Conservation (phyloP, 108 stramenopile genomes). For the Cyclostephanos invisitatus region DNA sequence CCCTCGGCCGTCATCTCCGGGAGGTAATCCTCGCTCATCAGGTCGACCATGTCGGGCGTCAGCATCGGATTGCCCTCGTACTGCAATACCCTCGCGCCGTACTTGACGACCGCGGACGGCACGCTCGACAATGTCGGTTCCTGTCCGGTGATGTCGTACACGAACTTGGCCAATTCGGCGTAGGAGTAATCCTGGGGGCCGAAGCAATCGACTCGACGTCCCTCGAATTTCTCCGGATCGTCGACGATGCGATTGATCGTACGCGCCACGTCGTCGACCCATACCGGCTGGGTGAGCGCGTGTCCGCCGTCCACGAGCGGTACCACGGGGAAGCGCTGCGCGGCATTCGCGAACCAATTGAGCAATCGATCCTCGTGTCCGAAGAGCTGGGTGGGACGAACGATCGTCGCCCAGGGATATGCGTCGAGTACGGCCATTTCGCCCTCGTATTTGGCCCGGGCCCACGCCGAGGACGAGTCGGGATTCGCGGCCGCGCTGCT, state of each 20-base stretch:
- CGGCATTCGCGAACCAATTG: conserved; percentile 84
- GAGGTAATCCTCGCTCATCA: conserved; percentile 81
- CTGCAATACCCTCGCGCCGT: conserved; percentile 62
- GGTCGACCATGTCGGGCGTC: conserved; percentile 75
- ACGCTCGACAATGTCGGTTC: conserved; percentile 63
- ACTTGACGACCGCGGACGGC: conserved; percentile 53
- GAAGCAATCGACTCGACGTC: conserved; percentile 89
- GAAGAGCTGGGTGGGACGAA: conserved; percentile 93
- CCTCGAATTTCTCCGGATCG: conserved; percentile 80
- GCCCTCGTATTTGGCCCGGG: conserved; percentile 90
- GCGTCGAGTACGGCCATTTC: conserved; percentile 88
- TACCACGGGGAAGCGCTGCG: conserved; percentile 60
- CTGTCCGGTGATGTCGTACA: conserved; percentile 86
- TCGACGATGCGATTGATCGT: conserved; percentile 75
- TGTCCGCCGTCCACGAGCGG: conserved; percentile 87
- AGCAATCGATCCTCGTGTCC: conserved; percentile 95
- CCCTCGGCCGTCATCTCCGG: conserved; percentile 70
- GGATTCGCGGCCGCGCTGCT: conserved; percentile 71
- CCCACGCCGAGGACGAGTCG: conserved; percentile 84
- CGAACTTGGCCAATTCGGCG: conserved; percentile 90
- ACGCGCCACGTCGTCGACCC: conserved; percentile 90
- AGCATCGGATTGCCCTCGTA: conserved; percentile 67
- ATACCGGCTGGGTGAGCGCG: conserved; percentile 92
- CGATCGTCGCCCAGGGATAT: conserved; percentile 92
- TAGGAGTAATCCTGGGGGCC: conserved; percentile 93